A percentile compares a stretch with the other conserved stretches of the same genome.
phyloP scores from a whole-genome alignment of 2,329 filamentous ascomycete species.

The Colletotrichum sidae region DNA sequence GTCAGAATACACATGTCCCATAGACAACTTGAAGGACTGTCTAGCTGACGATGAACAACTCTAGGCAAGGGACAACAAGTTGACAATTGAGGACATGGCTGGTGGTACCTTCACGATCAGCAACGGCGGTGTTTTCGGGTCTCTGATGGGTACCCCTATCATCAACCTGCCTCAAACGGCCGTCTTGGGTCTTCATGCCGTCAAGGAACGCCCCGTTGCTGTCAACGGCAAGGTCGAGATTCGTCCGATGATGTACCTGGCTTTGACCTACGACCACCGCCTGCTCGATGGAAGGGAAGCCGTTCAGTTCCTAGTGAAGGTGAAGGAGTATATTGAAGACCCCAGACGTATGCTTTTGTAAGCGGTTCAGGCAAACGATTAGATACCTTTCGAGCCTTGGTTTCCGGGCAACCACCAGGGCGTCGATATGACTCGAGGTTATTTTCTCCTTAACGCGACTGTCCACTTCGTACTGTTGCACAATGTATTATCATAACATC shows the following conservation, averaged over 20 bases:
- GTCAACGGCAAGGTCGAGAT: constrained; percentile 96
- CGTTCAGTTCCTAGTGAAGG: constrained; percentile 94
- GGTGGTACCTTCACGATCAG: constrained; percentile 98
- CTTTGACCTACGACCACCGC: constrained; percentile 96
- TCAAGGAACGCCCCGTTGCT: constrained; percentile 92
- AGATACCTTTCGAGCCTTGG: too few relatives aligned
- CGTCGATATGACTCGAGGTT: too few relatives aligned
- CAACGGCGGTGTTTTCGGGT: constrained; percentile 97
- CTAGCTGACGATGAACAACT: constrained; percentile 26
- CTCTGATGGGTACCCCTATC: constrained; percentile 96
- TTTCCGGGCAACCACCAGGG: too few relatives aligned
- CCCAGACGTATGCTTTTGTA: constrained; percentile 88
- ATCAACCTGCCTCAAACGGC: constrained; percentile 97
- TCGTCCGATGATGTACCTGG: constrained; percentile 99
- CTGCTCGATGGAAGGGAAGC: constrained; percentile 95
- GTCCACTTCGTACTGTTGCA: too few relatives aligned
- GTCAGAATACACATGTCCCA: constrained; percentile 55
- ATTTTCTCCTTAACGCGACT: too few relatives aligned
- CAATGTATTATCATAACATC: too few relatives aligned
- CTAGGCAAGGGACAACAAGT: constrained; percentile 91
- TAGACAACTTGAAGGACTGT: neutral
- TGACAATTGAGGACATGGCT: constrained; percentile 99
- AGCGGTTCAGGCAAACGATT: neutral
- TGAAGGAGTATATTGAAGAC: constrained; percentile 98
- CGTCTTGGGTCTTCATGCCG: constrained; percentile 92